Percentiles rank a stretch among this genome's conserved stretches.
phyloP scores from a whole-genome alignment of 345 rosid genomes.

The Stellera chamaejasme region DNA sequence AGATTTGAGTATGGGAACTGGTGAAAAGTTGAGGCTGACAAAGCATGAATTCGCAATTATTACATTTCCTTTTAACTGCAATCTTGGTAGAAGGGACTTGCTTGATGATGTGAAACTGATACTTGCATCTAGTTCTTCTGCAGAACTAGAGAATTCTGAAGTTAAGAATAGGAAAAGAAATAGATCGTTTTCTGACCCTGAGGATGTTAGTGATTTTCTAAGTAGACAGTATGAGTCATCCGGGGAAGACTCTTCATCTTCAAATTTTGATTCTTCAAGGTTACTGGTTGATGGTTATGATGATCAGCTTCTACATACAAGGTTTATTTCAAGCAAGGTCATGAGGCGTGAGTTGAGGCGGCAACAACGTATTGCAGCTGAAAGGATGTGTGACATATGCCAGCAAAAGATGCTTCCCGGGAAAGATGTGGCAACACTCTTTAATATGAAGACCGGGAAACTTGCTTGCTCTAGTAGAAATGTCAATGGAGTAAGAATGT shows the following conservation, averaged over 20 bases:
- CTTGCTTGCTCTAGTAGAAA: conserved; percentile 82
- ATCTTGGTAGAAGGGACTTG: conserved; percentile 69
- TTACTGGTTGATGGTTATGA: conserved; percentile 41
- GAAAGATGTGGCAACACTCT: conserved; percentile 72
- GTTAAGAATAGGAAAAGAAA: conserved; percentile 42
- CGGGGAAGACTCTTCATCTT: conserved; percentile 56
- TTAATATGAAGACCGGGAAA: conserved; percentile 72
- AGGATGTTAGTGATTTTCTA: conserved; percentile 54
- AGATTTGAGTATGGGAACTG: conserved; percentile 23
- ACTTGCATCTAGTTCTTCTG: conserved; percentile 36
- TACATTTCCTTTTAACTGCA: conserved; percentile 47
- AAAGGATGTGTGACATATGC: conserved; percentile 84
- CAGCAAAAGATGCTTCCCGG: conserved; percentile 85
- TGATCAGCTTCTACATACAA: conserved; percentile 48
- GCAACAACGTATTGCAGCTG: conserved; percentile 73
- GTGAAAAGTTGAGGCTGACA: conserved; percentile 25
- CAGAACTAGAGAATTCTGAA: conserved; percentile 29
- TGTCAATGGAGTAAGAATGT: conserved; percentile 50
- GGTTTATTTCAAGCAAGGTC: conserved; percentile 47
- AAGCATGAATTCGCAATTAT: conserved; percentile 73
- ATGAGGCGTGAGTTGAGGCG: conserved; percentile 71
- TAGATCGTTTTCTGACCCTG: conserved; percentile 76
- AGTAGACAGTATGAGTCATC: conserved; percentile 54
- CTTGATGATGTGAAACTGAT: conserved; percentile 45
- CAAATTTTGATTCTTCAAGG: conserved; percentile 36